Base-by-base conservation (phyloP, 75 land plant genomes). In the Chamaecyparis obtusa region DNA sequence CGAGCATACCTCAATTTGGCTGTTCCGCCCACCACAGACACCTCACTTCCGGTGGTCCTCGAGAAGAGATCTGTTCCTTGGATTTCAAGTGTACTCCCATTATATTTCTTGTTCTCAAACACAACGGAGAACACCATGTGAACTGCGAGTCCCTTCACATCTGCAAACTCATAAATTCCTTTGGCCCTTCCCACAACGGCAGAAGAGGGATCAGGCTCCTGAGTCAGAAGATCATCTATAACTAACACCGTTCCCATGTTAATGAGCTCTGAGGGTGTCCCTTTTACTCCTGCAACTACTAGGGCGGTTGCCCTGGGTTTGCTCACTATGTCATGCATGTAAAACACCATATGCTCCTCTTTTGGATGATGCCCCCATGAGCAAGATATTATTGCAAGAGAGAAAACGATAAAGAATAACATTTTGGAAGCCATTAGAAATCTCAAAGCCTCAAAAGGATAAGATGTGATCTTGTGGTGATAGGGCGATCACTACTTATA, bases 301-400 rank as follows among this genome's bases (percentile, higher is more conserved):
- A 89, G 56, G 81, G 92, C 89, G 4, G 89, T 93, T 35, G 87
- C 84, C 60, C 88, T 87, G 16, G 84, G 27, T 72, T 83, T 88
- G 9, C 56, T 75, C 19, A 91, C 80, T 17, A 88, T 79, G 89
- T 93, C 93, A 41, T 93, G 94, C 90, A 90, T 88, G 92, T 91
- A 93, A 91, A 91, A 93, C 60, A 56, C 60, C 0, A 56, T 56
- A 17, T 56, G n/a, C n/a, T 56, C 21, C 4, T 56, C 13, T 56
- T 21, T 56, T 17, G 5, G 5, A 3, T 17, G 3, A 16, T n/a
- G 3, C 16, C 3, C 60, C 3, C 60, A 56, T 3, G 19, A 55
- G 14, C 3, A 54, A 14, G 56, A 54, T 8, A 44, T 4, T 44
- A 44, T 3, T 3, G 48, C 48, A 44, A 3, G 5, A 7, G 6